Evolutionary conservation across 1,284 basidiomycete genomes (phyloP), one percentile per base, ranked within the genome.

Genomic region (Malassezia arunalokei): DNA sequence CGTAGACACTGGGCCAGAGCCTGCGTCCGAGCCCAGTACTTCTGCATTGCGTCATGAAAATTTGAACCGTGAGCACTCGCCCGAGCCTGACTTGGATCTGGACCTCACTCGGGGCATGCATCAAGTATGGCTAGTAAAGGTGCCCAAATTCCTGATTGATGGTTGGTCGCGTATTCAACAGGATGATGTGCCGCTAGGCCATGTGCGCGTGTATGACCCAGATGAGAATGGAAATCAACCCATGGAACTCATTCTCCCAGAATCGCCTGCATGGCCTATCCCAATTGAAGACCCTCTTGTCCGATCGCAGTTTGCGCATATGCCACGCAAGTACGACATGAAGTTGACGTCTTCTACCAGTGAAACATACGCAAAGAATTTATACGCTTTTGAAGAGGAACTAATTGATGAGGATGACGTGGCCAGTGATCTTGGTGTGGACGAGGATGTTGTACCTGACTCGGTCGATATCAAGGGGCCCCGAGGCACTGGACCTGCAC

Each of bases 71-170:
- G 44, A 41, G 2, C 47, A 64, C 6, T 62, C 62, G 5, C 68
- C 68, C 1, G 68, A 70, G 40, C 70, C 68, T 0, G 67, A 73
- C 37, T 64, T 68, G 47, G 69, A 71, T 38, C 51, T 73, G n/a
- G 58, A 70, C 35, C 49, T 61, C 20, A 30, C 52, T 12, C 49
- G 59, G 14, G 68, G 63, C 0, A 51, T 59, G 15, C 62, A 64
- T 28, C 62, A 63, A 28, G 63, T 68, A 1, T 73, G 70, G 70
- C 54, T 73, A 0, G 70, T 73, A 38, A 71, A 76, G 68, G 74
- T 79, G 28, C 78, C 78, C 9, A 69, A 75, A 12, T 79, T 79
- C 64, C 54, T 79, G 15, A 65, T 77, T 30, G 76, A 79, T 53
- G 71, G 75, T 30, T 79, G 78, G 78, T 68, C 71, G 55, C 62